These are phyloP conservation scores for Cardamine occulta DNA, from an alignment of 345 rosid genomes.

Conservation along the genomic window DNA sequence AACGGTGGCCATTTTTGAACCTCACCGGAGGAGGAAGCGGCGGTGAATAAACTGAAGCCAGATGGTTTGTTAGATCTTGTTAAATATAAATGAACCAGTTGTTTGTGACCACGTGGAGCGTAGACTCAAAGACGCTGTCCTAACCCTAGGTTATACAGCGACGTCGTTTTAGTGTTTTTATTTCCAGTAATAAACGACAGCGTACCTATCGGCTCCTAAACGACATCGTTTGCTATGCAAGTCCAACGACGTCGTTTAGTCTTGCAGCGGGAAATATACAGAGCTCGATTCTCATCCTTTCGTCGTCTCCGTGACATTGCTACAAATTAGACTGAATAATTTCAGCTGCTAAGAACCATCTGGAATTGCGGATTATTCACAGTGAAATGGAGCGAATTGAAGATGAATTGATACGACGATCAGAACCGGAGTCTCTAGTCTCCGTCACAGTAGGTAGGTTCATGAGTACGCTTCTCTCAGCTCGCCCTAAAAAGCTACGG, in stretches of 20 bases:
- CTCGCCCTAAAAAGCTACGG: constrained; percentile 73
- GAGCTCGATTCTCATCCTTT: background rate
- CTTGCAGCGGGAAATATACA: constrained; percentile 10
- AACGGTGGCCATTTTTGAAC: constrained; percentile 42
- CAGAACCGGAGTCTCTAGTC: constrained; percentile 61
- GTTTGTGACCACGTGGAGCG: background rate
- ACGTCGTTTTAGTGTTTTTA: background rate
- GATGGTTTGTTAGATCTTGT: constrained; percentile 1
- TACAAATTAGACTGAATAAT: constrained; percentile 10
- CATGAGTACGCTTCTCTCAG: constrained; percentile 56
- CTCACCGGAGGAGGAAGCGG: constrained; percentile 24
- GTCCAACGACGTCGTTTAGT: constrained; percentile 13
- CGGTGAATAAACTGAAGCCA: constrained; percentile 16
- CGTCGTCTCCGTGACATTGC: constrained; percentile 21
- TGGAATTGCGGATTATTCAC: background rate
- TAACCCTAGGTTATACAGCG: background rate
- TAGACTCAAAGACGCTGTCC: background rate
- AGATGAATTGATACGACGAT: constrained; percentile 52
- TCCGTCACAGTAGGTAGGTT: constrained; percentile 67
- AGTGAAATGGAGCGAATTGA: constrained; percentile 34
- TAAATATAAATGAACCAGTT: constrained; percentile 13
- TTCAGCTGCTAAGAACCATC: background rate
- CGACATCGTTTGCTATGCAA: background rate
- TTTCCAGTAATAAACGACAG: background rate
- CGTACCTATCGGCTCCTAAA: background rate